A percentile compares a stretch with the other conserved stretches of the same genome.
These are phyloP conservation scores for Aspergillus steynii DNA, from an alignment of 495 filamentous ascomycete species.

Conservation along the genomic window DNA sequence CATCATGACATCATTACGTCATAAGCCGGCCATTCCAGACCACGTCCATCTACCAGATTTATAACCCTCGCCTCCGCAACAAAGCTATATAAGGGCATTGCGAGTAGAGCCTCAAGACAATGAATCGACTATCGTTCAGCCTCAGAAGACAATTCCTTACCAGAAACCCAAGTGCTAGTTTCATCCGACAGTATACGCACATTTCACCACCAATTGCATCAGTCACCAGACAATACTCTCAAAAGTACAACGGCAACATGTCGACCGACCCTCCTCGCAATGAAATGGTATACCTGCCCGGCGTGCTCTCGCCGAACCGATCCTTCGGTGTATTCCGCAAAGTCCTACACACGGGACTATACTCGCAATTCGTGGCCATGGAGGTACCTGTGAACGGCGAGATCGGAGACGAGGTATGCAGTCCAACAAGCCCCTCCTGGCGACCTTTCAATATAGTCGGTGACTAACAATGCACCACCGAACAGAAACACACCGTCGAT, in stretches of 20 bases:
- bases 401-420: slow-evolving; percentile 61
- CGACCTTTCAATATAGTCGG: neutral
- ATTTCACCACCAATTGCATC: neutral
- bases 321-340: slow-evolving; percentile 59
- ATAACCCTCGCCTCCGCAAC: neutral
- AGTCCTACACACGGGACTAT: slow-evolving; percentile 62
- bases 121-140: neutral
- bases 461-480: neutral
- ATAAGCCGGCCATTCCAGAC: neutral
- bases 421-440: neutral
- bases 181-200: neutral
- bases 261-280: slow-evolving; percentile 45
- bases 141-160: neutral
- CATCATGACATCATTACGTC: neutral
- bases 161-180: neutral
- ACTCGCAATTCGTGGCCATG: slow-evolving; percentile 65
- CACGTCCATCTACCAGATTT: neutral
- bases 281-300: slow-evolving; percentile 59
- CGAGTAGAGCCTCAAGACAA: neutral
- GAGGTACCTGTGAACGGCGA: slow-evolving; percentile 63
- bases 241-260: slow-evolving; percentile 22
- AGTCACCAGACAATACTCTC: neutral
- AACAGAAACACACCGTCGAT: slow-evolving; percentile 54
- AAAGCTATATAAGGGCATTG: neutral
- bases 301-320: slow-evolving; percentile 51